phyloP scores from a whole-genome alignment of 2,329 filamentous ascomycete genomes.

The Beauveria rudraprayagi region DNA sequence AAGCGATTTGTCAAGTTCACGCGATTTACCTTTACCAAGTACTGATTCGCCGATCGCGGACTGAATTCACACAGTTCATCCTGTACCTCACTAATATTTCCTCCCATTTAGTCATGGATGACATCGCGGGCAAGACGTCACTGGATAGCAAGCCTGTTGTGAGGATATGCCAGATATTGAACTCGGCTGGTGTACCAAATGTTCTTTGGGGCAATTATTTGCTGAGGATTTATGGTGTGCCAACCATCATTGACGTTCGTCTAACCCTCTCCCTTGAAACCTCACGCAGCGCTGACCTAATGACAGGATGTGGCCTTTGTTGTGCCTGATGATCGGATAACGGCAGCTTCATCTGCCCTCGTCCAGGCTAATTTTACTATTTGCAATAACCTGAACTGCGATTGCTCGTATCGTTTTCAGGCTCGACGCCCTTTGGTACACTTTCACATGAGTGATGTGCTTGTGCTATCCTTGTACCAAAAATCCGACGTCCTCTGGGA shows the following conservation, averaged over 20 bases:
- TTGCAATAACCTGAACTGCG: neutral
- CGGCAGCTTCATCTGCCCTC: neutral
- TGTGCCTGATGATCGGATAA: neutral
- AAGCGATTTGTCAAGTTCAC: neutral
- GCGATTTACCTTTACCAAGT: neutral
- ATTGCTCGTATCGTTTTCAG: neutral
- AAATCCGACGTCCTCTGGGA: slow-evolving; percentile 2
- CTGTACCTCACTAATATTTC: neutral
- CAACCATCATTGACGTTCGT: neutral
- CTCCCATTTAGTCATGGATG: neutral
- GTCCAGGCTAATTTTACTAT: neutral
- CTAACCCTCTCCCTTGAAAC: neutral
- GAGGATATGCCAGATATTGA: neutral
- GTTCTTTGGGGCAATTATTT: slow-evolving; percentile 1
- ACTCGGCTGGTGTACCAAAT: neutral
- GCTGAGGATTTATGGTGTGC: neutral
- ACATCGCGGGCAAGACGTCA: neutral
- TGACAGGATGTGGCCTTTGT: neutral
- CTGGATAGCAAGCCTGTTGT: neutral
- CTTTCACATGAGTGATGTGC: slow-evolving; percentile 1
- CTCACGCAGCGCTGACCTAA: neutral
- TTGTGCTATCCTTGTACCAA: slow-evolving; percentile 1
- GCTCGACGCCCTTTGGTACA: neutral
- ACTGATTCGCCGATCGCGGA: neutral
- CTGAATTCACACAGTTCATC: neutral